Evolutionary conservation across 177 flowering plant genomes (phyloP).

Genomic region (Telopea speciosissima): DNA sequence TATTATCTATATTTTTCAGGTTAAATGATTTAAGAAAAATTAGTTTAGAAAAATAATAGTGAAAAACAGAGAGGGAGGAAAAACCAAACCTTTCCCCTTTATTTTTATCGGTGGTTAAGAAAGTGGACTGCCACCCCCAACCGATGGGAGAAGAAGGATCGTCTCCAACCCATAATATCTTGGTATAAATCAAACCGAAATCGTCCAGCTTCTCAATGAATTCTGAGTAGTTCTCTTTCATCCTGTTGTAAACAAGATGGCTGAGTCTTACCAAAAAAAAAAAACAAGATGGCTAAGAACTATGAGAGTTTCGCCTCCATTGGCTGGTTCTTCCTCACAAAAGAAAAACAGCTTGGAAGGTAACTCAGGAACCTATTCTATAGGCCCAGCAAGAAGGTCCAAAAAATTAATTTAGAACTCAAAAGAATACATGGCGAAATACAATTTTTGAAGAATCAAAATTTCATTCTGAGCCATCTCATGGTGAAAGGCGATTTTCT

Average conservation of each 20-base stretch:
- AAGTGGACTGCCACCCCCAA: slow-evolving; percentile 91
- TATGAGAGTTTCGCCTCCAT: slow-evolving; percentile 88
- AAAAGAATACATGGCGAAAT: too few relatives aligned
- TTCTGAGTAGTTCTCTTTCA: slow-evolving; percentile 69
- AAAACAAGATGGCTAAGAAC: too few relatives aligned
- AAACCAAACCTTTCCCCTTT: slow-evolving; percentile 70
- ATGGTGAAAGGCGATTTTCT: slow-evolving; percentile 84
- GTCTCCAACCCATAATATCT: slow-evolving; percentile 68
- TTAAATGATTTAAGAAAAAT: too few relatives aligned
- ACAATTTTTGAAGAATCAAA: too few relatives aligned
- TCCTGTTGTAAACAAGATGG: slow-evolving; percentile 66
- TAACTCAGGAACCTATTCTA: slow-evolving; percentile 64
- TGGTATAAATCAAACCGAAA: slow-evolving; percentile 61
- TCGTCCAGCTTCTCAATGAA: slow-evolving; percentile 68
- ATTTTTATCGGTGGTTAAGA: slow-evolving; percentile 71
- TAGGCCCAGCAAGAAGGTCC: too few relatives aligned
- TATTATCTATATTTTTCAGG: too few relatives aligned
- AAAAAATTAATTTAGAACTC: too few relatives aligned
- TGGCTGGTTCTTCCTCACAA: slow-evolving; percentile 79
- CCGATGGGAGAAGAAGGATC: slow-evolving; percentile 90
- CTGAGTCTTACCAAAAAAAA: too few relatives aligned
- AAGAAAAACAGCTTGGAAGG: slow-evolving; percentile 86
- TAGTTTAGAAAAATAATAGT: too few relatives aligned
- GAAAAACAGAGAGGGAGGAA: not conserved
- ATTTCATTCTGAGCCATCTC: slow-evolving; percentile 76